phyloP scores from a whole-genome alignment of 2,329 filamentous ascomycete species.

The Fusarium caatingaense region DNA sequence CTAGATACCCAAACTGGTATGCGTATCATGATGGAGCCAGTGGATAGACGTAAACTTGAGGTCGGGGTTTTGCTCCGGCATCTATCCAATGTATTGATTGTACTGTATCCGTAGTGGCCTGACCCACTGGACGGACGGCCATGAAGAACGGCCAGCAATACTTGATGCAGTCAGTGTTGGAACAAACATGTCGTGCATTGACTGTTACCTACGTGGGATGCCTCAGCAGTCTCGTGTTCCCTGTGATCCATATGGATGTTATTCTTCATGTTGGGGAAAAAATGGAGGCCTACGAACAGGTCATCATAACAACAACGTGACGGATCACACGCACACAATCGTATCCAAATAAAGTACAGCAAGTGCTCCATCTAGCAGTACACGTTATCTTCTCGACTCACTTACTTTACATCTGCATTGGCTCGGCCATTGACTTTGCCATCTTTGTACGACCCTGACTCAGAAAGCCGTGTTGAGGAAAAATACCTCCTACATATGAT shows the following conservation, averaged over 20 bases:
- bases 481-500: not conserved
- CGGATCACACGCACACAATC: constrained; percentile 18
- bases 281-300: constrained; percentile 12
- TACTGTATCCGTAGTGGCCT: too few relatives aligned
- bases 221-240: constrained; percentile 11
- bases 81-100: not conserved
- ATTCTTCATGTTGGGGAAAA: not conserved
- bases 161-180: not conserved
- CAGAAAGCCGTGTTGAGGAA: not conserved
- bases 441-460: not conserved
- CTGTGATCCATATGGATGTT: not conserved
- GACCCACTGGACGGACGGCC: not conserved
- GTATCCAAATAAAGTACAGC: constrained; percentile 32
- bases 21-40: not conserved
- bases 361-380: not conserved
- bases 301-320: constrained; percentile 18
- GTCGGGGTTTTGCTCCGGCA: not conserved
- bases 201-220: not conserved
- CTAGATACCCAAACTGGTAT: not conserved
- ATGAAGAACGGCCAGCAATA: not conserved
- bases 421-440: constrained; percentile 1
- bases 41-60: not conserved
- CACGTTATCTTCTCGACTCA: not conserved
- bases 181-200: constrained; percentile 12
- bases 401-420: not conserved